These are phyloP conservation scores for Nymphaea colorata DNA, from an alignment of 164 flowering plant genomes.

Conservation along the genomic window DNA sequence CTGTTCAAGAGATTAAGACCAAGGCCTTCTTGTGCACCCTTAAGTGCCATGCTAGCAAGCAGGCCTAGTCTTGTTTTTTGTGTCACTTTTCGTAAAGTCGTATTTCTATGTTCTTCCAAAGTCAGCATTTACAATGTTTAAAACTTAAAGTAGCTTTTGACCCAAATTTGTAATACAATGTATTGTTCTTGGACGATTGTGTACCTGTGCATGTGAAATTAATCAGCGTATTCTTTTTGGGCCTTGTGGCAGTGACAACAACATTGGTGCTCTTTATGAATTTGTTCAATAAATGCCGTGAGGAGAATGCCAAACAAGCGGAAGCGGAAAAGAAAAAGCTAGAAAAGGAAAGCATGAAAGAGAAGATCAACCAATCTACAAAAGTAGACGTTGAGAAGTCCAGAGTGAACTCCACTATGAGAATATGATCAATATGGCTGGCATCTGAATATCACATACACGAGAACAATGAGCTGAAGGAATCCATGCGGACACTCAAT, in stretches of 20 bases:
- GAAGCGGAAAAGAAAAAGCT: constrained; percentile 83
- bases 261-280: constrained; percentile 70
- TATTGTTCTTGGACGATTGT: not conserved
- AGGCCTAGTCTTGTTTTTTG: too few relatives aligned
- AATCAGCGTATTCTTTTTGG: not conserved
- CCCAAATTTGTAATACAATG: too few relatives aligned
- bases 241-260: constrained; percentile 64
- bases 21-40: too few relatives aligned
- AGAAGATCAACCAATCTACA: constrained; percentile 34
- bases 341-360: constrained; percentile 85
- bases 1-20: too few relatives aligned
- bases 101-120: too few relatives aligned
- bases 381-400: constrained; percentile 23
- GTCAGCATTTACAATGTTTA: too few relatives aligned
- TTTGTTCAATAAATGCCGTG: constrained; percentile 77
- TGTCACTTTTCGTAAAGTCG: too few relatives aligned
- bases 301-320: constrained; percentile 73
- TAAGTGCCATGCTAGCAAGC: too few relatives aligned
- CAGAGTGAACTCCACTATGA: constrained; percentile 4
- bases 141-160: too few relatives aligned
- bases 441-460: not conserved
- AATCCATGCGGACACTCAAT: not conserved
- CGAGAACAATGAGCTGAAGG: not conserved
- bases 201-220: not conserved
- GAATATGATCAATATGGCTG: not conserved